phyloP scores from a whole-genome alignment of 345 rosid species.

The Citrus trifoliata region DNA sequence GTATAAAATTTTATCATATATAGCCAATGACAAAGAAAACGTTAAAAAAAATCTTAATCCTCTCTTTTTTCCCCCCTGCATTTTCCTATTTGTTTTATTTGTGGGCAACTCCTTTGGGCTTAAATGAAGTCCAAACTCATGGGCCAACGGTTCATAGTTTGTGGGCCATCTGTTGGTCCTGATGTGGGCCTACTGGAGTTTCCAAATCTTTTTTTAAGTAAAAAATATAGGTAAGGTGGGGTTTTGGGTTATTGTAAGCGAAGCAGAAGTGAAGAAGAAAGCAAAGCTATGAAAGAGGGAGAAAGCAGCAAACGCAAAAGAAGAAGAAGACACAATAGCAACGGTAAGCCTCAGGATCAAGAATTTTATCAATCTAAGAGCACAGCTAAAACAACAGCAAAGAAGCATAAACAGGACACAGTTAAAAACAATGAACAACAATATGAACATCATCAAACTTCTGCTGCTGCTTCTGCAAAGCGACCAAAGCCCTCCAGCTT shows the following conservation, averaged over 20 bases:
- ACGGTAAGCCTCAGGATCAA: conserved; percentile 16
- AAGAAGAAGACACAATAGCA: conserved; percentile 13
- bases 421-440: neutral
- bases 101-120: neutral
- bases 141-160: neutral
- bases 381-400: neutral
- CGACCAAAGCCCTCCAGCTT: conserved; percentile 33
- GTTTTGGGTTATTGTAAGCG: too few relatives aligned
- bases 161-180: neutral
- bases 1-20: too few relatives aligned
- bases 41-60: too few relatives aligned
- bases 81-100: too few relatives aligned
- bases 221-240: neutral
- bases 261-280: neutral
- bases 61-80: too few relatives aligned
- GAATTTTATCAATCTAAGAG: neutral
- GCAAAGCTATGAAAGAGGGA: conserved; percentile 36
- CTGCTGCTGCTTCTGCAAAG: conserved; percentile 28
- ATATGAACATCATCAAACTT: neutral
- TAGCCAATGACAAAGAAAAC: too few relatives aligned
- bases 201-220: accelerated
- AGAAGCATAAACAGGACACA: conserved; percentile 16
- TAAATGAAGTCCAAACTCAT: neutral
- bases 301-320: conserved; percentile 54
- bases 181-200: neutral